These are phyloP conservation scores for Quercus robur DNA, from an alignment of 306 rosid species.

Conservation along the genomic window DNA sequence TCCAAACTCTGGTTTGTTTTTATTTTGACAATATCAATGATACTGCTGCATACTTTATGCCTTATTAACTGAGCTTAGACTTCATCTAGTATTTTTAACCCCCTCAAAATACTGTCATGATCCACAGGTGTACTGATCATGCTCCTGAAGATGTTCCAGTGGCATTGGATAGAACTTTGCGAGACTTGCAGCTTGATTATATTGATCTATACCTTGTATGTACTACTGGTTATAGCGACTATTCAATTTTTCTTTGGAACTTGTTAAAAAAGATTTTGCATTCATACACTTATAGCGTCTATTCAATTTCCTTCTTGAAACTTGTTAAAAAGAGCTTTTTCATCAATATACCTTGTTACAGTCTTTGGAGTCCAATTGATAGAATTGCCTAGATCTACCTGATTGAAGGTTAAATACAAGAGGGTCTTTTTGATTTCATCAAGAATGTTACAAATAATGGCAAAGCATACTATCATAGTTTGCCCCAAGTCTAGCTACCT, in stretches of 20 bases:
- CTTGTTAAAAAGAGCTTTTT: background rate
- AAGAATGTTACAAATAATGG: background rate
- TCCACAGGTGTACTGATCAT: constrained; percentile 66
- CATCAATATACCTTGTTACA: background rate
- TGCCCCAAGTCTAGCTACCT: background rate
- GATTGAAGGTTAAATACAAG: background rate
- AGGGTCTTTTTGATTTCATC: background rate
- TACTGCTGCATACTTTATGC: constrained; percentile 1
- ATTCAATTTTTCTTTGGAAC: background rate
- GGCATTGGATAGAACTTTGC: constrained; percentile 68
- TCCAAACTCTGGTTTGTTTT: constrained; percentile 75
- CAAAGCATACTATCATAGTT: background rate
- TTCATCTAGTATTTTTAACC: background rate
- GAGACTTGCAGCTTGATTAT: constrained; percentile 76
- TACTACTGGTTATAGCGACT: background rate
- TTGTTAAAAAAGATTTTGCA: background rate
- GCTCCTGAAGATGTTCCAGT: constrained; percentile 72
- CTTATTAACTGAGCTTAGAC: background rate
- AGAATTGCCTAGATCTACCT: background rate
- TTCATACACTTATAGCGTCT: background rate
- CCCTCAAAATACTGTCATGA: constrained; percentile 7
- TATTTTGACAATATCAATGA: background rate
- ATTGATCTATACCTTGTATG: constrained; percentile 82
- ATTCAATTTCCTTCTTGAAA: background rate
- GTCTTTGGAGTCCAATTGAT: background rate